Evolutionary conservation across 1,284 basidiomycete species (phyloP), one percentile per base, ranked within the genome.

Genomic region (Takashimella tepidaria): DNA sequence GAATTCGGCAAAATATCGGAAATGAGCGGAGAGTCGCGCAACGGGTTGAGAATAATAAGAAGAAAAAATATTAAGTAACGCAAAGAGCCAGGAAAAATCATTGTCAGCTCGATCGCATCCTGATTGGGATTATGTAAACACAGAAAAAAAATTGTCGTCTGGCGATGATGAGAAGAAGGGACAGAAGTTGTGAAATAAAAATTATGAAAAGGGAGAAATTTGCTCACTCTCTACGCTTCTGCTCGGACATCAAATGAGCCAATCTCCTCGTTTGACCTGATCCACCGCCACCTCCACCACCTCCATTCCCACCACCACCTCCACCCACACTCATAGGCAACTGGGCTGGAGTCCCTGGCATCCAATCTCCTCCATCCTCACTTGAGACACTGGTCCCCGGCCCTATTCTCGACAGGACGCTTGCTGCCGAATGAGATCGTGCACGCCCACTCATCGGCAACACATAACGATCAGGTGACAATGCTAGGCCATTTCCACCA

Each of bases 221-320:
- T 16, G 68, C 69, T 69, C 53, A 72, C 72, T 74, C 72, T 63
- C 72, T 55, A 16, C 72, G 57, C 50, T 74, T 74, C 53, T 74
- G 72, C 57, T 74, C 72, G 4, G 63, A 66, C 67, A 72, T 69
- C 19, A 74, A 54, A 56, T 74, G 72, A 1, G 72, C 72, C 8
- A 74, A 42, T 4, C 72, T 56, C 42, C 72, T 60, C 23, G 55
- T 63, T 54, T 74, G 69, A 19, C 69, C 70, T 2, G 60, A 55
- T 1, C 58, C 58, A 16, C 49, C 55, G 10, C 45, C 55, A 24
- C 47, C 48, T 27, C 48, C 55, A 25, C 51, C 41, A 20, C 49
- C 50, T 20, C 45, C 24, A n/a, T 48, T 48, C 1, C 11, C 41
- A 10, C 45, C 16, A 11, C 23, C 11, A 40, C 41, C 5, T 25